Conservation (phyloP, 2,329 filamentous ascomycete species). For the Lachnellula cervina region DNA sequence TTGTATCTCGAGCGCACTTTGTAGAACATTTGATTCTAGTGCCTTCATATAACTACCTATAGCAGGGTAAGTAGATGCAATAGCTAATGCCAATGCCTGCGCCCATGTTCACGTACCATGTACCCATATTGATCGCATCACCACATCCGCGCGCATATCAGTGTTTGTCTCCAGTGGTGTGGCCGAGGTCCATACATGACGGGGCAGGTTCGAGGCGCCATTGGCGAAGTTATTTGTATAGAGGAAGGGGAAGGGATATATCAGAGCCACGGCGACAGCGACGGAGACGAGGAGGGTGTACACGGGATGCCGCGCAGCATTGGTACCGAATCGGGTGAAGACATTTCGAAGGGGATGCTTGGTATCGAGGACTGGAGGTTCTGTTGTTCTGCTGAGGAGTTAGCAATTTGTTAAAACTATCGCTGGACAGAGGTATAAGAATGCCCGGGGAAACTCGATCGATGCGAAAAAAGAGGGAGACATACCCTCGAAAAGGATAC, state of each 20-base stretch:
- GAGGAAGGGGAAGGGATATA: slow-evolving; percentile 72
- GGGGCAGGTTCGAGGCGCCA: slow-evolving; percentile 66
- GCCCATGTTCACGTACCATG: slow-evolving; percentile 45
- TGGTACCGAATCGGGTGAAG: slow-evolving; percentile 65
- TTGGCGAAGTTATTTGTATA: slow-evolving; percentile 68
- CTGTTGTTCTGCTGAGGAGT: slow-evolving; percentile 56
- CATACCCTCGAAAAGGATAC: slow-evolving; percentile 72
- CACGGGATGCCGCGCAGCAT: slow-evolving; percentile 68
- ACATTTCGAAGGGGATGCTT: slow-evolving; percentile 60
- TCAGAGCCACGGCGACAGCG: slow-evolving; percentile 61
- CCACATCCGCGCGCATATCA: slow-evolving; percentile 58
- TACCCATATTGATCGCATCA: slow-evolving; percentile 78
- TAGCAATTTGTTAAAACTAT: slow-evolving; percentile 10
- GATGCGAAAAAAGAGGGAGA: slow-evolving; percentile 17
- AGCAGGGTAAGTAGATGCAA: slow-evolving; percentile 9
- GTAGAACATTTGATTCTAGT: slow-evolving; percentile 59
- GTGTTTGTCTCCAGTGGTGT: slow-evolving; percentile 53
- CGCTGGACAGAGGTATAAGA: not conserved
- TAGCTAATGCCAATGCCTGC: not conserved
- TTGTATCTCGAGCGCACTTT: slow-evolving; percentile 65
- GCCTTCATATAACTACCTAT: slow-evolving; percentile 67
- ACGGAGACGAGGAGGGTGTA: slow-evolving; percentile 71
- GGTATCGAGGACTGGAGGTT: slow-evolving; percentile 61
- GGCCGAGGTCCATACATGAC: slow-evolving; percentile 77
- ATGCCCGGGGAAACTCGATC: too few relatives aligned